These are phyloP conservation scores for Colletotrichum sansevieriae DNA, from an alignment of 2,329 filamentous ascomycete species.

Conservation along the genomic window DNA sequence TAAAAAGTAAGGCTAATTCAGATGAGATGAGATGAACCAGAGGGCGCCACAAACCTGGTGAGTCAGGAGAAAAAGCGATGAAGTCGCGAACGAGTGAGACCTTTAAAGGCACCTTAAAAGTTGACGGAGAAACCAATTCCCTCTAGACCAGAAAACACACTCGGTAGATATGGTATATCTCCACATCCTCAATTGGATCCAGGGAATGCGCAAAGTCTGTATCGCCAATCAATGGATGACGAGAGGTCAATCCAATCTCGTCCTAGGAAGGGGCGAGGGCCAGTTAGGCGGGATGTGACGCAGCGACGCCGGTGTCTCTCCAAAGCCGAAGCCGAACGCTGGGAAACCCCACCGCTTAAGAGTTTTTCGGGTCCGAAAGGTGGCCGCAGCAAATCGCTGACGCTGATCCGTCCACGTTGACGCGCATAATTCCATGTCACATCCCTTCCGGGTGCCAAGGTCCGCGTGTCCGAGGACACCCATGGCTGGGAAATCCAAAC, in stretches of 20 bases:
- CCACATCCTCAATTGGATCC: background rate
- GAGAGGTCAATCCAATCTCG: background rate
- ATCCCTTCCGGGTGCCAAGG: slow-evolving; percentile 23
- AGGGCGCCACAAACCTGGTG: slow-evolving; percentile 16
- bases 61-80: slow-evolving; percentile 9
- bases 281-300: background rate
- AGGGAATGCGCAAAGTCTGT: background rate
- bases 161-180: background rate
- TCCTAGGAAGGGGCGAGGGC: too few species aligned
- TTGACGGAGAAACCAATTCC: background rate
- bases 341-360: slow-evolving; percentile 17
- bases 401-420: slow-evolving; percentile 32
- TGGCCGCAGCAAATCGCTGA: slow-evolving; percentile 35
- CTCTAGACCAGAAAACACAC: too few species aligned
- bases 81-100: background rate
- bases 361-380: slow-evolving; percentile 35
- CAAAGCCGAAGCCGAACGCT: slow-evolving; percentile 11
- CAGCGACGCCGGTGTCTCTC: slow-evolving; percentile 7
- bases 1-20: background rate
- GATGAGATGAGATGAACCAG: slow-evolving; percentile 37
- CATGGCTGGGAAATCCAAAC: background rate
- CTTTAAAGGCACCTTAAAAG: background rate
- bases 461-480: slow-evolving; percentile 12
- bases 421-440: slow-evolving; percentile 16
- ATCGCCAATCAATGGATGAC: slow-evolving; percentile 19